These are phyloP conservation scores for Clonostachys chloroleuca DNA, from an alignment of 2,329 filamentous ascomycete genomes.

Conservation along the genomic window DNA sequence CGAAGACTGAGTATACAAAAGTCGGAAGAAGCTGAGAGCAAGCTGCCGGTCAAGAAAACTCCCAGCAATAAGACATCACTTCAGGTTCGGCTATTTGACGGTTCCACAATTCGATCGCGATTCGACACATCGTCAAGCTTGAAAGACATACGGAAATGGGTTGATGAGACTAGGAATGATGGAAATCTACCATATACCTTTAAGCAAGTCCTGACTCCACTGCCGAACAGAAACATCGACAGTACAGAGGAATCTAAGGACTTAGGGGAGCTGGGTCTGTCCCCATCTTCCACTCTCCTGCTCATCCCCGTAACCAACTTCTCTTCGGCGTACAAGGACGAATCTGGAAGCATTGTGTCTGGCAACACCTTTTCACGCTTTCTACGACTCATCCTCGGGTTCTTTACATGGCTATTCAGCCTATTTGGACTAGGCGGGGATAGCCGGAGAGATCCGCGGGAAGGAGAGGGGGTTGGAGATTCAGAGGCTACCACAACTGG, in stretches of 20 bases:
- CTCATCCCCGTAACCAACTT: slow-evolving; percentile 63
- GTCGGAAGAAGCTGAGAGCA: slow-evolving; percentile 21
- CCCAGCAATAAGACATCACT: slow-evolving; percentile 43
- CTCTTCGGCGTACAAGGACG: slow-evolving; percentile 31
- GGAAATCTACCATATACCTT: slow-evolving; percentile 70
- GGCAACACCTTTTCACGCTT: slow-evolving; percentile 18
- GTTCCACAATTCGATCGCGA: slow-evolving; percentile 68
- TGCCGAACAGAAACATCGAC: slow-evolving; percentile 70
- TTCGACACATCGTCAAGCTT: slow-evolving; percentile 66
- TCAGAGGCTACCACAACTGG: not conserved
- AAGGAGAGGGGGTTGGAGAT: not conserved
- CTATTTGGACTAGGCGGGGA: slow-evolving; percentile 18
- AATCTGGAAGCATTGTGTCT: slow-evolving; percentile 7
- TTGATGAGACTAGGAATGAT: slow-evolving; percentile 59
- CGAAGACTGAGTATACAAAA: slow-evolving; percentile 23
- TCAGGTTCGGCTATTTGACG: slow-evolving; percentile 81
- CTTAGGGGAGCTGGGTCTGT: slow-evolving; percentile 66
- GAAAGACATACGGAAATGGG: slow-evolving; percentile 69
- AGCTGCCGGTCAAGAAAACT: slow-evolving; percentile 17
- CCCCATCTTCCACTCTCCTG: slow-evolving; percentile 78
- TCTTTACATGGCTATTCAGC: slow-evolving; percentile 28
- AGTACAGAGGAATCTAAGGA: slow-evolving; percentile 68
- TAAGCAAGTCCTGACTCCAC: slow-evolving; percentile 75
- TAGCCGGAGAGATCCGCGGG: not conserved
- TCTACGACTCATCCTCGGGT: slow-evolving; percentile 19